Conservation (phyloP, 192 early-diverging fungal genomes). For the Helicostylum pulchrum region DNA sequence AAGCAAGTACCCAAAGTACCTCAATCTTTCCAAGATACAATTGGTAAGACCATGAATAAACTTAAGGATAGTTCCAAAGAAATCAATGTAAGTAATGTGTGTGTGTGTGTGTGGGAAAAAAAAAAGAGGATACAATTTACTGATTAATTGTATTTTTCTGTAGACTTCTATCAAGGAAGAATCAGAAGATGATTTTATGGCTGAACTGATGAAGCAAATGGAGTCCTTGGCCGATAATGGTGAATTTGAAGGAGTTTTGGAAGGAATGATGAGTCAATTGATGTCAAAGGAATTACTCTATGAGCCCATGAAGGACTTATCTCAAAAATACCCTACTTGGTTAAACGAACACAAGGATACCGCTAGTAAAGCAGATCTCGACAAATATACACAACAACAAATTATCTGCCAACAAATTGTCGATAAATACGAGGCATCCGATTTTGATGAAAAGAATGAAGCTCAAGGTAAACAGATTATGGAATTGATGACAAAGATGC, state of each 20-base stretch:
- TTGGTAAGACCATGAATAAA: constrained; percentile 87
- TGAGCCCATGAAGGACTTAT: constrained; percentile 94
- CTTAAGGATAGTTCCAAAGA: constrained; percentile 81
- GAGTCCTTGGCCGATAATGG: constrained; percentile 57
- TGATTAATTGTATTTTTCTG: neutral
- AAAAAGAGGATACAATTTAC: neutral
- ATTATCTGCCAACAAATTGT: constrained; percentile 79
- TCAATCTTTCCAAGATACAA: constrained; percentile 80
- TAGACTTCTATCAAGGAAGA: constrained; percentile 53
- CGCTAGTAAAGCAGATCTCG: constrained; percentile 66
- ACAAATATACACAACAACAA: constrained; percentile 77
- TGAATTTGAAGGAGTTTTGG: constrained; percentile 84
- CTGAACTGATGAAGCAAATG: constrained; percentile 85
- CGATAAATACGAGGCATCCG: constrained; percentile 69
- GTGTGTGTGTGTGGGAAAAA: neutral
- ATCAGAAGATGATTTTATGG: constrained; percentile 51
- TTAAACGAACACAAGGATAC: constrained; percentile 75
- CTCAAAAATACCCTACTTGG: constrained; percentile 84
- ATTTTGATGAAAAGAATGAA: constrained; percentile 66
- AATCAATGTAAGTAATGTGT: constrained; percentile 64
- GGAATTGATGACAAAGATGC: constrained; percentile 98
- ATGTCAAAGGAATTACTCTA: constrained; percentile 92
- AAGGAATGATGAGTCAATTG: constrained; percentile 86
- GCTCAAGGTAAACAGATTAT: constrained; percentile 67
- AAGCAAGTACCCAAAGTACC: constrained; percentile 17